Base-by-base conservation (phyloP, 2,329 filamentous ascomycete species). In the Purpureocillium takamizusanense region DNA sequence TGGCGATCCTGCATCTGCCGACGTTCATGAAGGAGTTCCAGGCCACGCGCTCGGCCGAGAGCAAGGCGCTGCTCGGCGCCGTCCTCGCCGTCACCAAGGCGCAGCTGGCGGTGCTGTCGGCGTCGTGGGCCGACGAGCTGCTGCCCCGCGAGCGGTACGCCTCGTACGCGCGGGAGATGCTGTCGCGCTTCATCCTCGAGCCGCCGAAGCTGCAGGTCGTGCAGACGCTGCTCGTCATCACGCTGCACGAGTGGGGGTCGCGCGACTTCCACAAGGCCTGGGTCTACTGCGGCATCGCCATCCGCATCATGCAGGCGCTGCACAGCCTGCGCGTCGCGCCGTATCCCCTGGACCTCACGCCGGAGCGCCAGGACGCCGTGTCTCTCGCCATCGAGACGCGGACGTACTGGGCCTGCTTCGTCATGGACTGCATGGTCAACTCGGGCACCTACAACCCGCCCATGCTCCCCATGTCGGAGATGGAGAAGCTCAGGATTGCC, bases 371-470 rank as follows among this genome's bases (percentile, higher is more conserved):
- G 3, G 42, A 56, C 14, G 21, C 46, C 25, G 30, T 52, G 7
- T 48, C 51, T 4, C 45, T 50, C 0, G 54, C 59, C 0, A 55
- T 61, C 4, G 55, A 64, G 29, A 62, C 60, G 3, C 47, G 65
- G 1, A 66, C 64, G 0, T 66, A 65, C 32, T 69, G 66, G 66
- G 58, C 58, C 0, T 68, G 65, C 42, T 67, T 66, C 38, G 58
- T 69, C 23, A 60, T 69, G 53, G 64, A 67, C 40, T 61, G 64
- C 9, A 59, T 66, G 36, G 55, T 69, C 29, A 62, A 62, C 29
- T 66, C 62, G 2, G 63, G 63, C 0, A 64, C 57, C 0, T 62
- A 62, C 17, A 60, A 60, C 7, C 57, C 59, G 0, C 57, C 55
- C 4, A 59, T 62, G 51, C 50, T 63, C 0, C 55, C 57, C 4